These are phyloP conservation scores for Alternaria consortialis DNA, from an alignment of 2,329 filamentous ascomycete genomes.

Conservation along the genomic window DNA sequence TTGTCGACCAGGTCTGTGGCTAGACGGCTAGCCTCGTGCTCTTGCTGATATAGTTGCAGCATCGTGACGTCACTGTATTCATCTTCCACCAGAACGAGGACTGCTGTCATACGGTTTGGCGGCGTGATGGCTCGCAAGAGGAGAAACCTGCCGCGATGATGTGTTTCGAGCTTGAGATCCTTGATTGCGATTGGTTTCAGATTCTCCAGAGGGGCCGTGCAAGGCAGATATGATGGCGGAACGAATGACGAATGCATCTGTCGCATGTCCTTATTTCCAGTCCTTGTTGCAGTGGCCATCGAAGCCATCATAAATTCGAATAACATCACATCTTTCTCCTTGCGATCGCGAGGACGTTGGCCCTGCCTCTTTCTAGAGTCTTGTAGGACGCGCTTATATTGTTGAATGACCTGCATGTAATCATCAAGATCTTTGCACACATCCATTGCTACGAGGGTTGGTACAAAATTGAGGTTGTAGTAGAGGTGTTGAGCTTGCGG, in stretches of 20 bases:
- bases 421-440: constrained; percentile 1
- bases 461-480: too few species aligned
- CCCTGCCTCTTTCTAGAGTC: constrained; percentile 20
- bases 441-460: neutral
- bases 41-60: constrained; percentile 49
- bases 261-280: neutral
- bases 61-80: constrained; percentile 6
- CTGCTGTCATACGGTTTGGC: constrained; percentile 17
- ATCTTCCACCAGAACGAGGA: constrained; percentile 21
- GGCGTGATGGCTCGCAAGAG: constrained; percentile 45
- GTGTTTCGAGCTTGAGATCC: constrained; percentile 51
- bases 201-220: constrained; percentile 15
- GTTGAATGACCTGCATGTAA: constrained; percentile 4
- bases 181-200: constrained; percentile 36
- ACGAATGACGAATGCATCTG: constrained; percentile 24
- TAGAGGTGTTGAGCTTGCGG: neutral
- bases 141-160: constrained; percentile 52
- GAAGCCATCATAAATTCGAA: constrained; percentile 22
- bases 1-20: constrained; percentile 47
- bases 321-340: constrained; percentile 15
- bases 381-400: constrained; percentile 13
- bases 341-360: constrained; percentile 21
- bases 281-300: neutral
- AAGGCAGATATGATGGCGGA: constrained; percentile 31
- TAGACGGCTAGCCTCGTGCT: constrained; percentile 10